Conservation (phyloP, 2,329 filamentous ascomycete species). For the Fusarium pininemorale region DNA sequence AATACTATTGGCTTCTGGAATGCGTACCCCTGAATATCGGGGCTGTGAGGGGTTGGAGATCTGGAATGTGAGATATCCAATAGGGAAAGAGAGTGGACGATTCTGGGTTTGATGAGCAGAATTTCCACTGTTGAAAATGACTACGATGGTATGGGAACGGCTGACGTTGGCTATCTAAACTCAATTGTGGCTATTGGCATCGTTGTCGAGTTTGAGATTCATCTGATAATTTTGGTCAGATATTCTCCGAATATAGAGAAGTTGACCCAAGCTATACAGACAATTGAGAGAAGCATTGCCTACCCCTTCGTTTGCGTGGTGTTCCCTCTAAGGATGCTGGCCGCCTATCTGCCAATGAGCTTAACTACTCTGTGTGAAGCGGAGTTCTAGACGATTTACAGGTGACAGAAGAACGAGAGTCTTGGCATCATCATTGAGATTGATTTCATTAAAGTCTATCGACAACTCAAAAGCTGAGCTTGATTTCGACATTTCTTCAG, state of each 20-base stretch:
- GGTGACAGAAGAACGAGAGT: slow-evolving; percentile 11
- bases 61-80: slow-evolving; percentile 26
- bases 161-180: slow-evolving; percentile 6
- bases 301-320: neutral
- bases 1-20: slow-evolving; percentile 19
- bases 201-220: slow-evolving; percentile 1
- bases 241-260: neutral
- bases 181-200: slow-evolving; percentile 16
- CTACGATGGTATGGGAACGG: neutral
- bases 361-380: neutral
- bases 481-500: neutral
- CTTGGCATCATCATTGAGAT: slow-evolving; percentile 27
- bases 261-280: neutral
- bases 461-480: slow-evolving; percentile 16
- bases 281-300: neutral
- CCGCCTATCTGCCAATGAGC: neutral
- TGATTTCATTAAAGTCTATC: neutral
- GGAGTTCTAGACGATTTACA: neutral
- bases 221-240: neutral
- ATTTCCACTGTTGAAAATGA: neutral
- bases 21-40: slow-evolving; percentile 31
- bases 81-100: neutral
- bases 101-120: slow-evolving; percentile 1
- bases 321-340: neutral
- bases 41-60: slow-evolving; percentile 27